Conservation (phyloP, 2,329 filamentous ascomycete genomes). For the Epichloe hybrida region DNA sequence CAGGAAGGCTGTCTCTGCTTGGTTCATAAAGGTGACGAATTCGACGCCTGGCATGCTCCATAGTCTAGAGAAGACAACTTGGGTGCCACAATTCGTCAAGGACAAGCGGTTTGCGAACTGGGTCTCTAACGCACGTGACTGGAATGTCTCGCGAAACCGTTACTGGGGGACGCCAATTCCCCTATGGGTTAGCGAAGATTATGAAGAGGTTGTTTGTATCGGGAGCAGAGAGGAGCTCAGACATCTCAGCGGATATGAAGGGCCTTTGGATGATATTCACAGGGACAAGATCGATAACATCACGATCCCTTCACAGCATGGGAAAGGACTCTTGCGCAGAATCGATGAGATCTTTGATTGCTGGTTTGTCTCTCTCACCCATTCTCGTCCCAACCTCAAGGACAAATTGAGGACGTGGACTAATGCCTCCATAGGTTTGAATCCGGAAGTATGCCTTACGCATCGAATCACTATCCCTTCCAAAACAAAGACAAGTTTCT, state of each 20-base stretch:
- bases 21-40: conserved; percentile 15
- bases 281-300: conserved; percentile 15
- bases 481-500: conserved; percentile 12
- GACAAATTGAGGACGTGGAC: neutral
- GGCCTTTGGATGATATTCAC: conserved; percentile 12
- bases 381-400: no score
- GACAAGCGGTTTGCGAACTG: conserved; percentile 16
- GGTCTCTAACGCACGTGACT: conserved; percentile 13
- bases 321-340: conserved; percentile 10
- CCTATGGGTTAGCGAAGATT: conserved; percentile 15
- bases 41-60: conserved; percentile 11
- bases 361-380: conserved; percentile 9
- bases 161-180: conserved; percentile 16
- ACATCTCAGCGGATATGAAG: conserved; percentile 12
- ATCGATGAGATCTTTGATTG: conserved; percentile 17
- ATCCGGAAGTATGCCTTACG: conserved; percentile 16
- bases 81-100: conserved; percentile 13
- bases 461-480: conserved; percentile 14
- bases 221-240: conserved; percentile 13
- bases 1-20: conserved; percentile 14
- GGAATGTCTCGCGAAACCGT: conserved; percentile 13
- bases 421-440: conserved; percentile 10
- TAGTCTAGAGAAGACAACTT: conserved; percentile 13
- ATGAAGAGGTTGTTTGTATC: conserved; percentile 13
- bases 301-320: conserved; percentile 13